Conservation (phyloP, 2,329 filamentous ascomycete species). For the Monilinia polystroma region DNA sequence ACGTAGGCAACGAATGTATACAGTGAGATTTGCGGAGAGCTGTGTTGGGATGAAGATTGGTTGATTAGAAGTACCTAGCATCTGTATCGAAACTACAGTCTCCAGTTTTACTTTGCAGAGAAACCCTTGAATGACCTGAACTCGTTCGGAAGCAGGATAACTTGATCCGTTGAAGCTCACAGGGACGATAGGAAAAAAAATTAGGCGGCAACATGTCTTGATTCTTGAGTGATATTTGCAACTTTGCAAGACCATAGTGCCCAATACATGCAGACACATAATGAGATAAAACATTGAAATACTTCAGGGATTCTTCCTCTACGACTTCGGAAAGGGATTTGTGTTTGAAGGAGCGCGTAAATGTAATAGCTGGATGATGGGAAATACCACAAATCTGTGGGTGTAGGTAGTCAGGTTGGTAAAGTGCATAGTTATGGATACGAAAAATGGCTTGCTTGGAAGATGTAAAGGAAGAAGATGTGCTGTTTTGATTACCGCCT, state of each 20-base stretch:
- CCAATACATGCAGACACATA: slow-evolving; percentile 1
- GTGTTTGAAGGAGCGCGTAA: slow-evolving; percentile 9
- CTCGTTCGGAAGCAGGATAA: slow-evolving; percentile 9
- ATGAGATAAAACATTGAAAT: background rate
- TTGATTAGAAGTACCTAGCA: slow-evolving; percentile 9
- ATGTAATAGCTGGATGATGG: background rate
- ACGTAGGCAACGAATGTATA: background rate
- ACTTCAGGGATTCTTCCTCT: slow-evolving; percentile 20
- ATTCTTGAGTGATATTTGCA: slow-evolving; percentile 15
- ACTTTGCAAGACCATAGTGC: slow-evolving; percentile 20
- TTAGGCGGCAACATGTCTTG: slow-evolving; percentile 19
- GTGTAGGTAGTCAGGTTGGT: background rate
- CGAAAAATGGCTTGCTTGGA: slow-evolving; percentile 15
- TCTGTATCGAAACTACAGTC: slow-evolving; percentile 15
- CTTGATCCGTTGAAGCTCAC: background rate
- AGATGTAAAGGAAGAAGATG: background rate
- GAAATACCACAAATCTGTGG: background rate
- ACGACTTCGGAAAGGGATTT: slow-evolving; percentile 19
- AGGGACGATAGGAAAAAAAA: background rate
- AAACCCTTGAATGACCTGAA: slow-evolving; percentile 9
- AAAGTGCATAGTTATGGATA: slow-evolving; percentile 6
- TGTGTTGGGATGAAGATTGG: slow-evolving; percentile 17
- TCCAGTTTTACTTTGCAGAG: slow-evolving; percentile 14
- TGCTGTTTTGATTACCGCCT: slow-evolving; percentile 15
- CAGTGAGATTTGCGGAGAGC: slow-evolving; percentile 20